Conservation (phyloP, 1,139 yeast genomes). For the Yamadazyma epiphylla region DNA sequence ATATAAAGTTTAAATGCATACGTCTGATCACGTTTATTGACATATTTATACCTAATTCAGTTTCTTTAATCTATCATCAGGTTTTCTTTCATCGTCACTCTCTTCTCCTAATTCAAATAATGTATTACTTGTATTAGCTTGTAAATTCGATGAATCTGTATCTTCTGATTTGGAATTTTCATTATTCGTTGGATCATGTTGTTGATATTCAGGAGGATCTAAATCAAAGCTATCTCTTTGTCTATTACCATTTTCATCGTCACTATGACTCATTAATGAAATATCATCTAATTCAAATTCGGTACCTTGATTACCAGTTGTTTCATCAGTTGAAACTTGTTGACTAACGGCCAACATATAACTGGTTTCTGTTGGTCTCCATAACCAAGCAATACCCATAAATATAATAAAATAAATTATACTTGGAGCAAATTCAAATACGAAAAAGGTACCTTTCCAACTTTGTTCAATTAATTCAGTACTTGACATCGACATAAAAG, state of each 20-base stretch:
- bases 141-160: constrained; percentile 5
- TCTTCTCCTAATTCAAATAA: constrained; percentile 39
- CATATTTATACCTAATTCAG: not conserved
- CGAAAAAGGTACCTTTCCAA: constrained; percentile 90
- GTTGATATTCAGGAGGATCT: constrained; percentile 15
- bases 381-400: constrained; percentile 79
- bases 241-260: constrained; percentile 32
- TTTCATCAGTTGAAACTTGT: constrained; percentile 78
- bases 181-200: constrained; percentile 22
- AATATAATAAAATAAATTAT: constrained; percentile 82
- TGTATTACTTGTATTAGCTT: constrained; percentile 19
- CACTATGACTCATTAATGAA: constrained; percentile 55
- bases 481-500: constrained; percentile 69
- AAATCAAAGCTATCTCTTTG: constrained; percentile 35
- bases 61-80: constrained; percentile 28
- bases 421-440: constrained; percentile 94
- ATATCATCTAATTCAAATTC: constrained; percentile 77
- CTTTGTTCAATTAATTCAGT: constrained; percentile 78
- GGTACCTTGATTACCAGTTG: constrained; percentile 44
- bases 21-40: no score
- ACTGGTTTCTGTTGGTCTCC: constrained; percentile 98
- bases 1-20: not conserved
- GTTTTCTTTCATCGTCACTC: constrained; percentile 24
- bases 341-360: constrained; percentile 93
- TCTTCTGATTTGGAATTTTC: constrained; percentile 15